Conservation (phyloP, 2,329 filamentous ascomycete species). For the Fusarium poae region DNA sequence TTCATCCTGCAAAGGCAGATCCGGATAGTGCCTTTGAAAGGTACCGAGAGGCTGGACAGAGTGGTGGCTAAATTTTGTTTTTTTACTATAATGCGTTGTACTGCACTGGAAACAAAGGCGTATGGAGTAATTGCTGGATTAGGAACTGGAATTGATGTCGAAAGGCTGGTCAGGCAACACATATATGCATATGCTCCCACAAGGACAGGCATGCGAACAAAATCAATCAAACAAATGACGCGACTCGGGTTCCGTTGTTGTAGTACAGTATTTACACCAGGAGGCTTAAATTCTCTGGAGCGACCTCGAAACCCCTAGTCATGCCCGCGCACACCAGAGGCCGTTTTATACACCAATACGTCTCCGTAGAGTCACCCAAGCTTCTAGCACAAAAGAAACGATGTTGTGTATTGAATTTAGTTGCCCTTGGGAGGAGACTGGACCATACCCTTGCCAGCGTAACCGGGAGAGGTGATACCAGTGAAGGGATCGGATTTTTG, state of each 20-base stretch:
- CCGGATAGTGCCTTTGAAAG: constrained; percentile 55
- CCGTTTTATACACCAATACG: constrained; percentile 54
- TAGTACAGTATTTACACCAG: constrained; percentile 61
- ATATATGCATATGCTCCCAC: constrained; percentile 25
- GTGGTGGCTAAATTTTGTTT: constrained; percentile 57
- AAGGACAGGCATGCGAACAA: constrained; percentile 38
- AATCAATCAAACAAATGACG: constrained; percentile 52
- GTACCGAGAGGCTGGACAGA: constrained; percentile 62
- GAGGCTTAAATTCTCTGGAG: constrained; percentile 49
- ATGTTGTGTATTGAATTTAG: constrained; percentile 54
- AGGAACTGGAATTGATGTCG: constrained; percentile 25
- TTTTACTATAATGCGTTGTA: constrained; percentile 2
- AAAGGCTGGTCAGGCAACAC: constrained; percentile 31
- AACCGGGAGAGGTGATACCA: constrained; percentile 83
- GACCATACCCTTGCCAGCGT: constrained; percentile 81
- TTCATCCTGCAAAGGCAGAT: constrained; percentile 40
- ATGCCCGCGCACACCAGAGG: constrained; percentile 47
- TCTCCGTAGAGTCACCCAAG: constrained; percentile 50
- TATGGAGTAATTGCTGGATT: constrained; percentile 34
- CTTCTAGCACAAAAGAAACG: constrained; percentile 55
- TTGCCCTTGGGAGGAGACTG: constrained; percentile 73
- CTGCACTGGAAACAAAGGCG: constrained; percentile 6
- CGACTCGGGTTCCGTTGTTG: constrained; percentile 56
- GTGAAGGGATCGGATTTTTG: constrained; percentile 90
- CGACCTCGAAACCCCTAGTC: constrained; percentile 50